A percentile compares a stretch with the other conserved stretches of the same genome.
These are phyloP conservation scores for Calocybe gangraenosa DNA, from an alignment of 768 basidiomycete genomes.

Conservation along the genomic window DNA sequence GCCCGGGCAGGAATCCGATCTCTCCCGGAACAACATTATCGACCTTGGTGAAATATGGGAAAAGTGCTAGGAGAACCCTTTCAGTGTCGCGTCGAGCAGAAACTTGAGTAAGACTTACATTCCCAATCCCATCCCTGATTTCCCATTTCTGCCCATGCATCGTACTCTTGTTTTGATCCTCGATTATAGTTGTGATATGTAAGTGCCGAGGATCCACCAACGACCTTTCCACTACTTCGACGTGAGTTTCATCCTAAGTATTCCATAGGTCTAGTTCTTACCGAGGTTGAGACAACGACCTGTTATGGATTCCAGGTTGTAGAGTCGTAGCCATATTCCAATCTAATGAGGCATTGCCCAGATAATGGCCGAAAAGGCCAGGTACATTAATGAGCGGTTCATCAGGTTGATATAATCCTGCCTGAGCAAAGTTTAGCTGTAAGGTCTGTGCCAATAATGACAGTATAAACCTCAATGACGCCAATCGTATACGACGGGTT, in stretches of 20 bases:
- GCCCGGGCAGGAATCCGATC: slow-evolving; percentile 8
- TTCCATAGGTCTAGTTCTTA: slow-evolving; percentile 1
- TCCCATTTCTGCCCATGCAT: slow-evolving; percentile 19
- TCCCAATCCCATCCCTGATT: slow-evolving; percentile 22
- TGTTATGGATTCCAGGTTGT: slow-evolving; percentile 10
- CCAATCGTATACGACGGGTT: slow-evolving; percentile 21
- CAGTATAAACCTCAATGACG: slow-evolving; percentile 20
- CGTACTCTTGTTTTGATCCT: slow-evolving; percentile 14
- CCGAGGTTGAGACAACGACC: slow-evolving; percentile 14
- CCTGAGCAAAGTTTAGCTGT: slow-evolving; percentile 4
- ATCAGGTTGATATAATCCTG: slow-evolving; percentile 20
- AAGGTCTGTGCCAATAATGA: neutral
- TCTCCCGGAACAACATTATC: slow-evolving; percentile 10
- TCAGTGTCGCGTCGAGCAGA: neutral
- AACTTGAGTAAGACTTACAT: neutral
- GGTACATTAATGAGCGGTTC: slow-evolving; percentile 16
- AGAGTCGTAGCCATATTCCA: slow-evolving; percentile 9
- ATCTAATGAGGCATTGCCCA: slow-evolving; percentile 10
- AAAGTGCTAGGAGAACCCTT: slow-evolving; percentile 1
- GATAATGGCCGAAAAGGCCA: slow-evolving; percentile 8
- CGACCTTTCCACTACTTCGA: slow-evolving; percentile 13
- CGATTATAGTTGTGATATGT: slow-evolving; percentile 11
- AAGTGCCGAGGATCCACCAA: slow-evolving; percentile 15
- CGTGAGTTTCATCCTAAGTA: neutral
- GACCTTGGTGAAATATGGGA: slow-evolving; percentile 18